phyloP scores from a whole-genome alignment of 2,329 filamentous ascomycete species.

The Sordariomycetes sp. region DNA sequence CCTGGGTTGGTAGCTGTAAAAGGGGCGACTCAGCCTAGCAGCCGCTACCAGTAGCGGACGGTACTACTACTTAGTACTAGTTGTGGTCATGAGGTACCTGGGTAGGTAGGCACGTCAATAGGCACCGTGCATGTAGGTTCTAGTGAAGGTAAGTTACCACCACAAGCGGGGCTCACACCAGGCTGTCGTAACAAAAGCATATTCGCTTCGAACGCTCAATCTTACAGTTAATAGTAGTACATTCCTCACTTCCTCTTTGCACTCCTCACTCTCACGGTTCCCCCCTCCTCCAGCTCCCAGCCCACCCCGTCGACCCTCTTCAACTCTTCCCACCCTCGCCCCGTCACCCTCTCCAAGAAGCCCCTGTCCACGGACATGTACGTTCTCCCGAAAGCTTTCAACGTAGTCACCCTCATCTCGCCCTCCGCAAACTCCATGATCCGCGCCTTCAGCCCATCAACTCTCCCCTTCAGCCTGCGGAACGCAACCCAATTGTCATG shows the following conservation, averaged over 20 bases:
- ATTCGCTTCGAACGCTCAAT: too few species aligned
- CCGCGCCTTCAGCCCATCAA: conserved; percentile 72
- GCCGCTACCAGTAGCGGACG: too few species aligned
- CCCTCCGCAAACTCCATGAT: conserved; percentile 77
- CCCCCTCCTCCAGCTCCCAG: conserved; percentile 69
- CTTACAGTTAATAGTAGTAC: too few species aligned
- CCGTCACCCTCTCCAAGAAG: conserved; percentile 62
- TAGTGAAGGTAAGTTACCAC: too few species aligned
- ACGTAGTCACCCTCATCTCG: conserved; percentile 61
- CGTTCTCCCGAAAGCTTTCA: conserved; percentile 78
- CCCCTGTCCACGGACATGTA: conserved; percentile 65
- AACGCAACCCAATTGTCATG: conserved; percentile 80
- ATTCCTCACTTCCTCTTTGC: conserved; percentile 28
- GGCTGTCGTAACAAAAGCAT: too few species aligned
- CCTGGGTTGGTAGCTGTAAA: too few species aligned
- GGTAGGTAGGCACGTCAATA: too few species aligned
- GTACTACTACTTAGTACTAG: too few species aligned
- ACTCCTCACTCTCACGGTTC: conserved; percentile 68
- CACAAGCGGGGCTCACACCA: too few species aligned
- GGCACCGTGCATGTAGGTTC: too few species aligned
- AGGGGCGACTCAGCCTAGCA: too few species aligned
- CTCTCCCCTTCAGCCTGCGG: conserved; percentile 57
- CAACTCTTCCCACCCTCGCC: conserved; percentile 64
- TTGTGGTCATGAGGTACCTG: too few species aligned
- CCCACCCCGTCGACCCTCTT: conserved; percentile 63